These are phyloP conservation scores for Polygonum aviculare DNA, from an alignment of 148 eudicot species.

Conservation along the genomic window DNA sequence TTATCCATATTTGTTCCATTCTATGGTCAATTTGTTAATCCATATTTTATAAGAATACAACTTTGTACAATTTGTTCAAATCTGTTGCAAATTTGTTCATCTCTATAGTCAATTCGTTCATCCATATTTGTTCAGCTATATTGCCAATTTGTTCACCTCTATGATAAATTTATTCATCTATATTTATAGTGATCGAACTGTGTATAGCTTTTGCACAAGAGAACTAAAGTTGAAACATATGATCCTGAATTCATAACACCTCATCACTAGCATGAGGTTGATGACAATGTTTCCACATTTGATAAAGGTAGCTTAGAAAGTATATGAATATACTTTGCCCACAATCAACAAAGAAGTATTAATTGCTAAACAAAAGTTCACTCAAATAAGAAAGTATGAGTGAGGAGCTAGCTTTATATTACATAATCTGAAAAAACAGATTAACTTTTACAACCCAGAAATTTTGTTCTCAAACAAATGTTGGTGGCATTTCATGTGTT, in stretches of 20 bases:
- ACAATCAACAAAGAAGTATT: background rate
- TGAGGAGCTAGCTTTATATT: background rate
- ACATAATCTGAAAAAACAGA: background rate
- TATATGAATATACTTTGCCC: background rate
- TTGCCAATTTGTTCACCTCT: too few species aligned
- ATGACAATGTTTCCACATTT: background rate
- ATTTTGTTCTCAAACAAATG: background rate
- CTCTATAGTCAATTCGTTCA: too few species aligned
- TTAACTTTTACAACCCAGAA: background rate
- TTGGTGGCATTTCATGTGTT: slow-evolving; percentile 36
- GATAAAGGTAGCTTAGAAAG: background rate
- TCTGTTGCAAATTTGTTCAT: too few species aligned
- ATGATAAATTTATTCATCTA: background rate
- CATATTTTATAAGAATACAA: too few species aligned
- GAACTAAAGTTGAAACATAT: background rate
- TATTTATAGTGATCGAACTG: background rate
- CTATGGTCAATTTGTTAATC: too few species aligned
- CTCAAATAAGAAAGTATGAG: background rate
- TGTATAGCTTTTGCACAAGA: background rate
- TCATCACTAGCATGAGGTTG: background rate
- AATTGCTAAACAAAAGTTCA: background rate
- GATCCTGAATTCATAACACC: background rate
- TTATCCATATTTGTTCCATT: too few species aligned
- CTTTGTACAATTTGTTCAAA: too few species aligned
- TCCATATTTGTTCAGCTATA: too few species aligned